Percentiles rank a stretch among this genome's conserved stretches.
Evolutionary conservation across 345 rosid species (phyloP).

Genomic region (Hibiscus syriacus): DNA sequence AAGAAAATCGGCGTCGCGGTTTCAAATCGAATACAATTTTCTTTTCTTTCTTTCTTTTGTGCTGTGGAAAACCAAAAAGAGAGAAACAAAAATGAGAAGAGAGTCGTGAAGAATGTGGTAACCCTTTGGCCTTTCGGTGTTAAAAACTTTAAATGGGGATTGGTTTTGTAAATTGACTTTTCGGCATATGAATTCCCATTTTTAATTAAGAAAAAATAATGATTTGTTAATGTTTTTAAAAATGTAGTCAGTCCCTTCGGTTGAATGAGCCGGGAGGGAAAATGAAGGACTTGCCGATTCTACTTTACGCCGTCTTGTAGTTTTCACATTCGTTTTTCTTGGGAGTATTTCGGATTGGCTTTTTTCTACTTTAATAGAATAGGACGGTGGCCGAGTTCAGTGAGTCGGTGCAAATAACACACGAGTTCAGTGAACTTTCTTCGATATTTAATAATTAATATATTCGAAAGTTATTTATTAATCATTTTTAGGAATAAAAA

Average conservation of each 20-base stretch:
- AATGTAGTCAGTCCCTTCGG: not conserved
- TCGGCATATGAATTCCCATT: not conserved
- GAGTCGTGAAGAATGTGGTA: conserved; percentile 14
- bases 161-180: not conserved
- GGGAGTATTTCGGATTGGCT: not conserved
- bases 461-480: too few species aligned
- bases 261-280: not conserved
- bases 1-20: conserved; percentile 20
- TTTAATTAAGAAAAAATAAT: not conserved
- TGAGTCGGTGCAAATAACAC: conserved; percentile 5
- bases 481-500: too few species aligned
- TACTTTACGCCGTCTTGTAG: conserved; percentile 6
- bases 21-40: conserved; percentile 14
- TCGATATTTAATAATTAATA: too few species aligned
- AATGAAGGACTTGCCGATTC: too few species aligned
- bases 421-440: not conserved
- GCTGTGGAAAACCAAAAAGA: not conserved
- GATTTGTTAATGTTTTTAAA: not conserved
- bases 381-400: not conserved
- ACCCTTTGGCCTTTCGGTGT: not conserved
- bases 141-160: conserved; percentile 1
- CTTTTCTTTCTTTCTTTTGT: not conserved
- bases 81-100: not conserved
- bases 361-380: not conserved
- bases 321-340: not conserved